Conservation (phyloP, 129 eudicot genomes). For the Lactuca sativa region DNA sequence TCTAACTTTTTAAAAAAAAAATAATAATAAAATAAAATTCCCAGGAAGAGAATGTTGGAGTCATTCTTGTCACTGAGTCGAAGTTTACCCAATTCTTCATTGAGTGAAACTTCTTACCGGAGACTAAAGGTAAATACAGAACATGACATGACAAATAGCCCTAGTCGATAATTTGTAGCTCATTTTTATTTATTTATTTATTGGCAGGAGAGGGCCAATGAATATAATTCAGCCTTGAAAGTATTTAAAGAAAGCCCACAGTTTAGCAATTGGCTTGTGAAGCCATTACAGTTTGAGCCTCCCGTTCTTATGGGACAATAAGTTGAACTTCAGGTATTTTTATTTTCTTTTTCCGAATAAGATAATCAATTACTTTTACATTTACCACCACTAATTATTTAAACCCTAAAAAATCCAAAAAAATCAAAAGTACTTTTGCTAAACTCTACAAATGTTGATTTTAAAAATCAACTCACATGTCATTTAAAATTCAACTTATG, state of each 20-base stretch:
- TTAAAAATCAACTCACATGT: slow-evolving; percentile 3
- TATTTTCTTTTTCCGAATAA: neutral
- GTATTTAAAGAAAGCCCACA: slow-evolving; percentile 64
- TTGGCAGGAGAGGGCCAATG: slow-evolving; percentile 60
- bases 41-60: slow-evolving; percentile 79
- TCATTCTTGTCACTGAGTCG: slow-evolving; percentile 56
- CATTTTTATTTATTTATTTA: neutral
- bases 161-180: slow-evolving; percentile 5
- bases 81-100: slow-evolving; percentile 26
- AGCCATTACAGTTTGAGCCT: slow-evolving; percentile 65
- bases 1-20: slow-evolving; percentile 20
- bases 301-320: slow-evolving; percentile 44
- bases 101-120: slow-evolving; percentile 44
- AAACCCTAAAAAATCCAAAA: no score
- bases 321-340: slow-evolving; percentile 36
- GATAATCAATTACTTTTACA: neutral
- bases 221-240: slow-evolving; percentile 57
- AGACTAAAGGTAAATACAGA: slow-evolving; percentile 57
- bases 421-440: no score
- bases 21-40: no score
- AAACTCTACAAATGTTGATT: neutral
- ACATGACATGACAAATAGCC: neutral
- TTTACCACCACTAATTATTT: no score
- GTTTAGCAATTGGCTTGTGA: slow-evolving; percentile 72
- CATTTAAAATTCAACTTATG: slow-evolving; percentile 12